These are phyloP conservation scores for Paramecium pentaurelia DNA, from an alignment of 73 alveolate genomes.

Conservation along the genomic window DNA sequence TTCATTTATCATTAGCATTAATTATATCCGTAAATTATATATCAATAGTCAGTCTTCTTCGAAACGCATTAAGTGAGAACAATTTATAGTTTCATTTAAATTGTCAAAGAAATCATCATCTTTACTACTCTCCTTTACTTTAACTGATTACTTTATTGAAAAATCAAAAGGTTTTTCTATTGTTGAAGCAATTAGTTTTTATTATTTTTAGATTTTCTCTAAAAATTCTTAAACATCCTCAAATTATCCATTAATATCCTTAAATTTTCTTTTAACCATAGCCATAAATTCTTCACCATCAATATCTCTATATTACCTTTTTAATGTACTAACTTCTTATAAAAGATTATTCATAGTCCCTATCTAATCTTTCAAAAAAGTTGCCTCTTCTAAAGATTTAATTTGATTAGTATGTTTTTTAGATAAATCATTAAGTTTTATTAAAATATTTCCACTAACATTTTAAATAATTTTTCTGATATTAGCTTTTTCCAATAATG, in stretches of 20 bases:
- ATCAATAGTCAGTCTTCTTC: not conserved
- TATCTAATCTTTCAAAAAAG: not conserved
- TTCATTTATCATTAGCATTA: not conserved
- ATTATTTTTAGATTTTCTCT: not conserved
- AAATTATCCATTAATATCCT: not conserved
- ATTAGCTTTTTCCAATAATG: slow-evolving; percentile 19
- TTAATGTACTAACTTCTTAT: not conserved
- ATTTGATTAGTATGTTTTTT: not conserved
- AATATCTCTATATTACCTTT: not conserved
- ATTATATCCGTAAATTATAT: not conserved
- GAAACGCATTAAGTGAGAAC: slow-evolving; percentile 4
- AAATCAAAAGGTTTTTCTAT: not conserved
- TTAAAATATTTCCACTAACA: not conserved
- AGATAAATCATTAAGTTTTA: not conserved
- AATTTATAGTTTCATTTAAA: not conserved
- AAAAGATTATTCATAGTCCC: not conserved
- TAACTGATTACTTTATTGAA: not conserved
- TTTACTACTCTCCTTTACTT: not conserved
- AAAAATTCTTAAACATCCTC: not conserved
- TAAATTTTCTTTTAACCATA: slow-evolving; percentile 39
- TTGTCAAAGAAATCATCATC: not conserved
- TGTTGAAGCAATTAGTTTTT: not conserved
- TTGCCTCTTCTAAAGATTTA: not conserved
- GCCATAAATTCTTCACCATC: slow-evolving; percentile 45
- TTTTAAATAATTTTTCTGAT: not conserved